These are phyloP conservation scores for Epichloe scottii DNA, from an alignment of 2,329 filamentous ascomycete species.

Conservation along the genomic window DNA sequence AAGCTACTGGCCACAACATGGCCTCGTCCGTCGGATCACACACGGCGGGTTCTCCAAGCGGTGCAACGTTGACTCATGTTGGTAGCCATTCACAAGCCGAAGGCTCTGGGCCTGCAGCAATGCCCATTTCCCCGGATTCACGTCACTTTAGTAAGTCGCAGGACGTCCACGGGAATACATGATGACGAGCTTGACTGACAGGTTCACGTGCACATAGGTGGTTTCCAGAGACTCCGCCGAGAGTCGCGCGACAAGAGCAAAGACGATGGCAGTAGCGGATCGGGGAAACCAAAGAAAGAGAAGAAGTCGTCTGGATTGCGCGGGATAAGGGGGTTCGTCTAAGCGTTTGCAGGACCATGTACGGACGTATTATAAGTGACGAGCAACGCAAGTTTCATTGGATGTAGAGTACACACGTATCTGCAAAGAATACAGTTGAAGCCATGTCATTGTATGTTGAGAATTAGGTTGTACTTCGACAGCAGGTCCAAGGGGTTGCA, in stretches of 20 bases:
- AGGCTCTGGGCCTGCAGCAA: slow-evolving; percentile 10
- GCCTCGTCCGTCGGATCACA: slow-evolving; percentile 29
- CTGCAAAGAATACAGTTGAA: too few species aligned
- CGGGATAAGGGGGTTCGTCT: slow-evolving; percentile 29
- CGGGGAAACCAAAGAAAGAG: slow-evolving; percentile 21
- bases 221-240: slow-evolving; percentile 35
- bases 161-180: neutral
- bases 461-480: too few species aligned
- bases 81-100: neutral
- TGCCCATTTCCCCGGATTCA: slow-evolving; percentile 24
- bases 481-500: too few species aligned
- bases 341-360: neutral
- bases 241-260: slow-evolving; percentile 35
- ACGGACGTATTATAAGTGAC: slow-evolving; percentile 4
- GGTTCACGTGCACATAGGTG: slow-evolving; percentile 19
- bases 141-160: slow-evolving; percentile 30
- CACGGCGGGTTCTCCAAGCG: slow-evolving; percentile 4
- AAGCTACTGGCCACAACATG: slow-evolving; percentile 29
- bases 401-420: too few species aligned
- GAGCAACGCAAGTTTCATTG: neutral
- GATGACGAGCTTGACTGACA: slow-evolving; percentile 9
- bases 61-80: neutral
- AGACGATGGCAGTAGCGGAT: slow-evolving; percentile 24
- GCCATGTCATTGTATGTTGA: too few species aligned
- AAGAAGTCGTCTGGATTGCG: slow-evolving; percentile 26